Base-by-base conservation (phyloP, 1,284 basidiomycete species). In the Pyrrhoderma noxium region DNA sequence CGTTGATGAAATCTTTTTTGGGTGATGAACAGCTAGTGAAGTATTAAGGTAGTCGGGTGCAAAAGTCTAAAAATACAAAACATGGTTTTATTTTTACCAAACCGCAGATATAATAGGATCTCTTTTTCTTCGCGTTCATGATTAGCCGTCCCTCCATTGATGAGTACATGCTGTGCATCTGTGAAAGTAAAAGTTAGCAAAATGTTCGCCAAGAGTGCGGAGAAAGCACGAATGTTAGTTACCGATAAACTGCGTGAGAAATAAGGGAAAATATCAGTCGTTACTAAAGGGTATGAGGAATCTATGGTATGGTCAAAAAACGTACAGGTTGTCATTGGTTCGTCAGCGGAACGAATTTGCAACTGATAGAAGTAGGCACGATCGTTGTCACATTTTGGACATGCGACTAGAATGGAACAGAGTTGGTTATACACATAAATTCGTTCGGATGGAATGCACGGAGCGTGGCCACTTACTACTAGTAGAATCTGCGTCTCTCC, bases 311-410 rank as follows among this genome's bases (percentile, higher is more conserved):
- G 40, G 36, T 21, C 31, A 53, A 60, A 11, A 46, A 54, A 51
- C 89, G 70, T 75, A 89, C 93, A 96, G 0, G 89, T 96, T 7
- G 93, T 96, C 89, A 93, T 94, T 4, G 93, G 93, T 64, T 96
- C 93, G 66, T 96, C 93, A 0, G 95, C 95, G 60, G 91, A 94
- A 34, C 95, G 74, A 59, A 98, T 99, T 67, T 99, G 95, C 16
- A 98, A 71, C 70, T 97, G 93, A 67, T 94, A 92, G 68, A 90
- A 99, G 69, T 95, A 98, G 5, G 95, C 93, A 52, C 85, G 74
- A 37, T 80, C 78, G 62, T 89, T 77, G 62, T 96, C 93, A 68
- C 95, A 99, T 64, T 93, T 94, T 13, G 87, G 85, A 66, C 94
- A 99, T 16, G 78, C 79, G 16, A 83, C 92, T 89, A 56, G n/a